Evolutionary conservation across 257 asterid species (phyloP), one percentile per base, ranked within the genome.

Genomic region (Petunia secreta): DNA sequence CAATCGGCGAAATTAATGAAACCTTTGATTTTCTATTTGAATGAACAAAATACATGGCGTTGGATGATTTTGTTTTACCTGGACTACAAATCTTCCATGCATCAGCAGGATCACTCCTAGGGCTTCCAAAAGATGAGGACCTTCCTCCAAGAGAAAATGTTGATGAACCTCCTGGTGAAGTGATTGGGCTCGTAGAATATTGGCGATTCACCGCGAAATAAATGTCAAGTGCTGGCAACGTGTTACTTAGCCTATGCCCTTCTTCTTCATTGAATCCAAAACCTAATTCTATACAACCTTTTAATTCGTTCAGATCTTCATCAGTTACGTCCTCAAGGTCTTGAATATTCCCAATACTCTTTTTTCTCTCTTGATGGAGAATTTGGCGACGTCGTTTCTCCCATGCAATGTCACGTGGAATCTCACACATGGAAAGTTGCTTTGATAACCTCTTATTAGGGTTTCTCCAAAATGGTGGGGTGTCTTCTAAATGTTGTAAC

Each of bases 141-240:
- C 85, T 48, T 10, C 74, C 80, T 16, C 81, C 81, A 1, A 52
- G 44, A 6, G 80, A 80, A 66, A 68, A 63, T 1, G 71, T 64
- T 0, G 82, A 75, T 1, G 84, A 52, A 46, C 62, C 77, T 4
- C 83, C 77, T 0, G 97, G 94, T 79, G 96, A 89, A 2, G 87
- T 63, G 1, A 87, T 34, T 0, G 96, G 97, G 63, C 96, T 89
- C 1, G 84, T 83, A 0, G 88, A 77, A 60, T 83, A 84, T 36
- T 85, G 92, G 0, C 98, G 83, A 64, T 91, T 94, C 38, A 94
- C 97, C 2, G 97, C 94, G 43, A 94, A 92, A 67, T 92, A 94
- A 6, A 94, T 93, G 80, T 94, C 98, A 16, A 94, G 87, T 0
- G 98, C 98, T 0, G 98, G 98, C 74, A 94, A 83, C 11, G 98